Evolutionary conservation across 306 rosid genomes (phyloP).

Genomic region (Senna tora): DNA sequence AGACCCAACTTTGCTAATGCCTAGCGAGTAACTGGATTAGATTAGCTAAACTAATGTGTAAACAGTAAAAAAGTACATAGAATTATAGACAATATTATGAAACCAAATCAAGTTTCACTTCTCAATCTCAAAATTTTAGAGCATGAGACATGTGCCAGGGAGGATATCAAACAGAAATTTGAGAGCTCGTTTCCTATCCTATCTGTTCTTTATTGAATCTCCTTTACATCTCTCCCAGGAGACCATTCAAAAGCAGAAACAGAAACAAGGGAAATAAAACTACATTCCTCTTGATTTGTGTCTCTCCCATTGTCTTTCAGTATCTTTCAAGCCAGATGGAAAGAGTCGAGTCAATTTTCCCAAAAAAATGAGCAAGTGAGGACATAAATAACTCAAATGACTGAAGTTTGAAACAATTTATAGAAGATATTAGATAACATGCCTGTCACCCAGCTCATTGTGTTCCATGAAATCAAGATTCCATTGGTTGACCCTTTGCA

Average conservation of each 20-base stretch:
- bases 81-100: neutral
- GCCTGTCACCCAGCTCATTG: slow-evolving; percentile 52
- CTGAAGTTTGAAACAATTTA: slow-evolving; percentile 8
- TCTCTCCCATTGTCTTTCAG: neutral
- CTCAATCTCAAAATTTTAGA: neutral
- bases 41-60: neutral
- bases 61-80: neutral
- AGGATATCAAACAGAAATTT: no score
- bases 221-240: neutral
- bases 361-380: slow-evolving; percentile 17
- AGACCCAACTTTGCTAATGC: slow-evolving; percentile 4
- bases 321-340: slow-evolving; percentile 17
- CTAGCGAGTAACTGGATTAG: neutral
- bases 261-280: slow-evolving; percentile 5
- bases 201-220: neutral
- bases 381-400: neutral
- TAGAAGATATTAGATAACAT: neutral
- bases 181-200: slow-evolving; percentile 4
- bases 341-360: slow-evolving; percentile 15
- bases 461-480: slow-evolving; percentile 52
- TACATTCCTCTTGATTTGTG: neutral
- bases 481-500: slow-evolving; percentile 51
- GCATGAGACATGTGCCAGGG: neutral
- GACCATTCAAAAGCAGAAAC: neutral
- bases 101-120: neutral